Conservation (phyloP, 768 basidiomycete species). For the Leccinellum rugosiceps region DNA sequence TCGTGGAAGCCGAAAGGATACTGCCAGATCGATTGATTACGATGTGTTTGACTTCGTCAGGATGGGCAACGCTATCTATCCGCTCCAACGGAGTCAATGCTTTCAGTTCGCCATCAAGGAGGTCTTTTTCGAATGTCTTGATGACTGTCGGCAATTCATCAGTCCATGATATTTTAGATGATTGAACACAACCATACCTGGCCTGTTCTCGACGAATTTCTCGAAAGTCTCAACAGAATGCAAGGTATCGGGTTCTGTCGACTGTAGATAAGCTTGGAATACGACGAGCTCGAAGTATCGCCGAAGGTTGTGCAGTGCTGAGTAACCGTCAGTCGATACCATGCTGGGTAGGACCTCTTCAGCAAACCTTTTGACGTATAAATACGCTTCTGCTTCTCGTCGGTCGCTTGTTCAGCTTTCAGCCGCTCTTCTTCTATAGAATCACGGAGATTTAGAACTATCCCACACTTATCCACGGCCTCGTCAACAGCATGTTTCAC, state of each 20-base stretch:
- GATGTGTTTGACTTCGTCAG: conserved; percentile 87
- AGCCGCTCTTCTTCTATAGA: conserved; percentile 81
- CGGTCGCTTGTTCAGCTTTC: conserved; percentile 73
- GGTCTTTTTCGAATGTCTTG: conserved; percentile 91
- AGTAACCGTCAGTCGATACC: conserved; percentile 5
- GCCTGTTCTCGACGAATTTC: conserved; percentile 76
- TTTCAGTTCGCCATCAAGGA: conserved; percentile 71
- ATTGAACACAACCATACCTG: conserved; percentile 49
- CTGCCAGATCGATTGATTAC: conserved; percentile 82
- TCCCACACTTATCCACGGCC: conserved; percentile 81
- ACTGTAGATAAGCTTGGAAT: conserved; percentile 88
- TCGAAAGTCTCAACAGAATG: conserved; percentile 74
- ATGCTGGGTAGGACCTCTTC: background rate
- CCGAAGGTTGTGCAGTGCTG: conserved; percentile 76
- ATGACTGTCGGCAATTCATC: conserved; percentile 56
- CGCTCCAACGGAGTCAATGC: conserved; percentile 81
- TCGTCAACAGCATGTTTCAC: conserved; percentile 87
- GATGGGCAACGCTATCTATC: conserved; percentile 71
- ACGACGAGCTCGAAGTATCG: conserved; percentile 84
- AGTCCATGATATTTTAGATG: background rate
- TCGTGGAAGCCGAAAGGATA: conserved; percentile 87
- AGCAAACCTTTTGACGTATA: conserved; percentile 68
- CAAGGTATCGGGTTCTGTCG: conserved; percentile 77
- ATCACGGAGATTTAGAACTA: conserved; percentile 82
- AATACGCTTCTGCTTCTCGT: conserved; percentile 62